Evolutionary conservation across 805 yeast genomes (phyloP), one percentile per base, ranked within the genome.

Genomic region (Candida anglica): DNA sequence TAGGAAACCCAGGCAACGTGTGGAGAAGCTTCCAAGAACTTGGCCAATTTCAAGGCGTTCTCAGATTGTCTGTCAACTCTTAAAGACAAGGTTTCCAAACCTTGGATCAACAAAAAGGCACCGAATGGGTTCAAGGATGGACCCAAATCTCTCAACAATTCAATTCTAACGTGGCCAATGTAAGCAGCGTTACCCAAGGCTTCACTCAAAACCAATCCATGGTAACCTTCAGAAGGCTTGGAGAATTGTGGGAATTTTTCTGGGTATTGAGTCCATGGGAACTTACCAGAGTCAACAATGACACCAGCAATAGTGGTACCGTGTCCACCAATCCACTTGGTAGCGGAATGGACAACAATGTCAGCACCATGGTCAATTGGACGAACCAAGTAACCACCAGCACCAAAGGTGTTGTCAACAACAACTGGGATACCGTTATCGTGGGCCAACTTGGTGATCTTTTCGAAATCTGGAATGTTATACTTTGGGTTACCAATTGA

Each of bases 291-390:
- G 58, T 91, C 96, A 30, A 91, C 73, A 45, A 91, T 72, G 34
- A 81, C 85, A 71, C 98, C 98, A 34, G 84, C 97, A 60, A 89
- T 81, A 28, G 96, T 86, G 37, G 85, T 87, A 56, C 98, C 97
- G 56, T 89, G 97, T 39, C 97, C 98, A 43, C 95, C 95, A 46
- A 89, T 89, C 96, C 96, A 91, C 63, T 89, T 89, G 39, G 98
- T 89, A 36, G 96, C 96, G 41, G 96, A 88, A 61, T 89, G 96
- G 15, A 84, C 84, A 21, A 91, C 83, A 45, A 89, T 82, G 58
- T 89, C 96, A 30, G 87, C 97, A 46, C 97, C 97, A 52, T 76
- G 83, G 42, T 84, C 84, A 46, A 89, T 63, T 42, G 98, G 98
- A 46, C 75, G 79, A 40, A 86, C 76, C 50, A 85, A 75, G 69